Evolutionary conservation across 2,329 filamentous ascomycete genomes (phyloP).

Genomic region (Pseudogymnoascus sp.): DNA sequence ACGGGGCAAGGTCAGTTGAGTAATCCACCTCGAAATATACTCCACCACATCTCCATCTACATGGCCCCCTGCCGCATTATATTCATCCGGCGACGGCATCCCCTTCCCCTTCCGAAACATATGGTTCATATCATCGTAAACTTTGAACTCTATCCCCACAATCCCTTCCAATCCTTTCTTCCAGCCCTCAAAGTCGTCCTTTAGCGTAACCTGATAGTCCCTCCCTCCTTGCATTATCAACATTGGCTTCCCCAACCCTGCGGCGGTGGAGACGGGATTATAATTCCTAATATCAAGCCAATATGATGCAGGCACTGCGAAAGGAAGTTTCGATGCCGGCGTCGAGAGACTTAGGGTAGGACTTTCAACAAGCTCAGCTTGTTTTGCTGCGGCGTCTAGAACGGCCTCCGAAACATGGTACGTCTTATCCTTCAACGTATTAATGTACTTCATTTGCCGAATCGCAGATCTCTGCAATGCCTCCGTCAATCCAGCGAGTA

Average conservation of each 20-base stretch:
- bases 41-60: neutral
- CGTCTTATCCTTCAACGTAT: neutral
- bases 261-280: neutral
- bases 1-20: neutral
- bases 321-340: neutral
- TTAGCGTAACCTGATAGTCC: neutral
- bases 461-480: neutral
- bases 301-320: neutral
- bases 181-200: neutral
- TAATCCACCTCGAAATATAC: neutral
- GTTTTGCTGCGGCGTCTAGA: neutral
- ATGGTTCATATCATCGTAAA: conserved; percentile 2
- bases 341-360: neutral
- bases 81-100: neutral
- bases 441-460: neutral
- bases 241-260: neutral
- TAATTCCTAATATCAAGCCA: conserved; percentile 1
- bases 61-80: neutral
- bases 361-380: neutral
- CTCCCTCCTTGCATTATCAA: neutral
- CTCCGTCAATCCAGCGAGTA: neutral
- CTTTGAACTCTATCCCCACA: neutral
- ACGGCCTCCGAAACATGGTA: neutral
- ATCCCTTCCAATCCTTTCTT: neutral
- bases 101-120: neutral